Evolutionary conservation across 768 basidiomycete genomes (phyloP).

Genomic region (Cyathus striatus): DNA sequence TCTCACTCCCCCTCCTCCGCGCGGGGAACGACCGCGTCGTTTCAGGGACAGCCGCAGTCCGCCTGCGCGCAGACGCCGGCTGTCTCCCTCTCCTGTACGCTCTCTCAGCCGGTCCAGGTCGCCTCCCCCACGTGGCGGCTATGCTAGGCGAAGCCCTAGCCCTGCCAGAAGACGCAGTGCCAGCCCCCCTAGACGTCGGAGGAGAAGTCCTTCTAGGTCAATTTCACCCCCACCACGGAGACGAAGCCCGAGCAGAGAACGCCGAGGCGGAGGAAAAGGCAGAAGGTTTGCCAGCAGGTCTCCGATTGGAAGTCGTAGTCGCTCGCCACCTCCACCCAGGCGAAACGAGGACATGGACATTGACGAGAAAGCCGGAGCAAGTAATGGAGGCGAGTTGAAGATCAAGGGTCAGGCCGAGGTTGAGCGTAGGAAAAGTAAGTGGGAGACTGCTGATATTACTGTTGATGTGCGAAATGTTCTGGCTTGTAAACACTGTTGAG

Average conservation of each 20-base stretch:
- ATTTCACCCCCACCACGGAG: constrained; percentile 28
- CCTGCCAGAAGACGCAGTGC: constrained; percentile 21
- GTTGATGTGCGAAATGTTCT: constrained; percentile 18
- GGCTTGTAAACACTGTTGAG: background rate
- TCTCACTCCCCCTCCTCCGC: constrained; percentile 45
- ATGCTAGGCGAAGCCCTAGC: constrained; percentile 13
- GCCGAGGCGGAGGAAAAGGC: constrained; percentile 11
- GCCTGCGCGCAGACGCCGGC: constrained; percentile 38
- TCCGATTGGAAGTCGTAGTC: constrained; percentile 24
- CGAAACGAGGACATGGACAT: constrained; percentile 28
- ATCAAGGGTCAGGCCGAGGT: constrained; percentile 70
- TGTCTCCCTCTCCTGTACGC: constrained; percentile 28
- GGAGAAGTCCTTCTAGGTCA: constrained; percentile 21
- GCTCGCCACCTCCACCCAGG: constrained; percentile 10
- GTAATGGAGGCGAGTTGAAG: constrained; percentile 46
- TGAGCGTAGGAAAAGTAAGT: constrained; percentile 49
- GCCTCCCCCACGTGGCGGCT: constrained; percentile 15
- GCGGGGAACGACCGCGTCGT: constrained; percentile 27
- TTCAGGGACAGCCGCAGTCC: constrained; percentile 52
- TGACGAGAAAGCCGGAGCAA: constrained; percentile 17
- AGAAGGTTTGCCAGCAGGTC: constrained; percentile 13
- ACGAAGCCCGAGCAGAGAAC: constrained; percentile 19
- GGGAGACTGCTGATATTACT: constrained; percentile 34
- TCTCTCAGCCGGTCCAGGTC: constrained; percentile 36
- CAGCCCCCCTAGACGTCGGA: constrained; percentile 8